A percentile compares a stretch with the other conserved stretches of the same genome.
Conservation (phyloP, 306 rosid genomes). For the Arachis stenosperma region DNA sequence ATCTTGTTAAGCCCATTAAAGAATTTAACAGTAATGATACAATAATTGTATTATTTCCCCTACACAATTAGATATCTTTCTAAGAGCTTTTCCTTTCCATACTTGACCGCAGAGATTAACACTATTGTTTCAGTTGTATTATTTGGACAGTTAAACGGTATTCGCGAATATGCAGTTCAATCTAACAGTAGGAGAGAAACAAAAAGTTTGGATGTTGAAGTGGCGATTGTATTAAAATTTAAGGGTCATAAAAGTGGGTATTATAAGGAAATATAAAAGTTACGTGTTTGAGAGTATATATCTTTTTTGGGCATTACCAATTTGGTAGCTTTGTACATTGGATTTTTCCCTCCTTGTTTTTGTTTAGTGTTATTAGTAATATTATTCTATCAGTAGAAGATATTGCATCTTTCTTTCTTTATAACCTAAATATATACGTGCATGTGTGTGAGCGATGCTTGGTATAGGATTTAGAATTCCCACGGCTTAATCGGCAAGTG, state of each 20-base stretch:
- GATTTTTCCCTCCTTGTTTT: not conserved
- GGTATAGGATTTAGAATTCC: too few species aligned
- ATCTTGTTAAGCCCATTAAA: conserved; percentile 17
- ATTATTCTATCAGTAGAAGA: not conserved
- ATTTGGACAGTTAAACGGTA: too few species aligned
- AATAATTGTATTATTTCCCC: conserved; percentile 12
- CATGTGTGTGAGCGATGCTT: not conserved
- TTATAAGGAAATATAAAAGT: too few species aligned
- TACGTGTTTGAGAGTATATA: too few species aligned
- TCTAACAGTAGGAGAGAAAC: too few species aligned
- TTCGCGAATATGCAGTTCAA: too few species aligned
- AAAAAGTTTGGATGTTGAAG: too few species aligned
- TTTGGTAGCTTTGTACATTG: conserved; percentile 9
- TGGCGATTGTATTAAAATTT: too few species aligned
- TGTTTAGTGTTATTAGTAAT: not conserved
- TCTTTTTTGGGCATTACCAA: not conserved
- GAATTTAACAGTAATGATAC: conserved; percentile 19
- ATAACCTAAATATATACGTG: not conserved
- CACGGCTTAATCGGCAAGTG: too few species aligned
- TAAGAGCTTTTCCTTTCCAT: not conserved
- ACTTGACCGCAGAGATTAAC: not conserved
- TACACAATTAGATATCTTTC: conserved; percentile 22
- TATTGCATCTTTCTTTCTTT: not conserved
- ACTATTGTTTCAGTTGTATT: too few species aligned
- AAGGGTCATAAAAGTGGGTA: too few species aligned